phyloP scores from a whole-genome alignment of 805 yeast species.

The Sugiyamaella floridensis region DNA sequence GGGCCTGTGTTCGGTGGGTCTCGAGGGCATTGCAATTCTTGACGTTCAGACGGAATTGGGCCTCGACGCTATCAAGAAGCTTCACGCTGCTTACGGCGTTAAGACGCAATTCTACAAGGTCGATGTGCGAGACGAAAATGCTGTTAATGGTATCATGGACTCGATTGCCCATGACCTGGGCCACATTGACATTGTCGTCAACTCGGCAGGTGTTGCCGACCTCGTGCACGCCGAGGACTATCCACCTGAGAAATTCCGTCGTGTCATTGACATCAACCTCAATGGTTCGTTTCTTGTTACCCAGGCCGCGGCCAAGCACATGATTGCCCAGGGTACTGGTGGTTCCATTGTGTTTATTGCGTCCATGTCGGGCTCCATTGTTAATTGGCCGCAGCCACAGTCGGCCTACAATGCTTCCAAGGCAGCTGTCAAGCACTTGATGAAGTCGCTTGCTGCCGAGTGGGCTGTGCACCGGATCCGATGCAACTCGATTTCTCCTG shows the following conservation, averaged over 20 bases:
- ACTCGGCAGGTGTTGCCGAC: conserved; percentile 64
- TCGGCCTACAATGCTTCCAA: conserved; percentile 65
- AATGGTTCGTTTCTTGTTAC: conserved; percentile 61
- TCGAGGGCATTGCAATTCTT: conserved; percentile 46
- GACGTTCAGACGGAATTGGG: conserved; percentile 59
- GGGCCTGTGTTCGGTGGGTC: conserved; percentile 48
- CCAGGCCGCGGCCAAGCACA: conserved; percentile 60
- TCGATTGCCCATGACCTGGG: conserved; percentile 49
- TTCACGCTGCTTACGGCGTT: conserved; percentile 46
- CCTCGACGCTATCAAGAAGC: conserved; percentile 51
- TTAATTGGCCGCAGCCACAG: conserved; percentile 69
- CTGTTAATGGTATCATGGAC: conserved; percentile 46
- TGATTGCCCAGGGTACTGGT: conserved; percentile 48
- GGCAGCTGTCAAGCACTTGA: conserved; percentile 64
- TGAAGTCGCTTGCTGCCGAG: conserved; percentile 61
- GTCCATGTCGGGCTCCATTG: conserved; percentile 65
- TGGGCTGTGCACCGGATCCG: conserved; percentile 65
- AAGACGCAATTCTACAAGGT: conserved; percentile 57
- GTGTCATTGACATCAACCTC: conserved; percentile 57
- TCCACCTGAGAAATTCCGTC: conserved; percentile 56
- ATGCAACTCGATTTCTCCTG: conserved; percentile 62
- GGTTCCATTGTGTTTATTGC: conserved; percentile 61
- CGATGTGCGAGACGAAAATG: conserved; percentile 48
- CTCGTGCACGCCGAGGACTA: conserved; percentile 64
- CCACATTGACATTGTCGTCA: conserved; percentile 49